Evolutionary conservation across 306 rosid species (phyloP), one percentile per base, ranked within the genome.

Genomic region (Pterocarpus santalinus): DNA sequence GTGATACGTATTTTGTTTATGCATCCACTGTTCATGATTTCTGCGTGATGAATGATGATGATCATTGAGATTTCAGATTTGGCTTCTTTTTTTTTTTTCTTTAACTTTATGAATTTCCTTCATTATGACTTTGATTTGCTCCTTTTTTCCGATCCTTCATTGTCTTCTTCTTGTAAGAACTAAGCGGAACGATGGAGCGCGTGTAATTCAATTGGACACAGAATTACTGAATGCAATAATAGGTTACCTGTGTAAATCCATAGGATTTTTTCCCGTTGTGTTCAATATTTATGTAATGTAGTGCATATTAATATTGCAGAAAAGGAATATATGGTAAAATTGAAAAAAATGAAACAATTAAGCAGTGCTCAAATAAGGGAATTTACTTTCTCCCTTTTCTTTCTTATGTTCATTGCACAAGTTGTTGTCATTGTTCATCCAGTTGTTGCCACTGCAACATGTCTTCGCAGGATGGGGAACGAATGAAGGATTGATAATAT

Each of bases 401-500:
- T 33, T 58, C 1, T 67, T 39, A 10, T 14, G 55, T 35, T 61
- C 7, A 17, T 49, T 14, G 8, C 7, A 38, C 8, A 10, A 62
- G 22, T 80, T 46, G 44, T 69, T 61, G 38, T 53, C 67, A 4
- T 16, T 46, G 33, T 65, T 14, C 39, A n/a, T 47, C 9, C 28
- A 36, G n/a, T 58, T 64, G 17, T 77, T 78, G 46, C 83, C 65
- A 52, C 53, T 17, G 39, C 58, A 74, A n/a, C 49, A 49, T 83
- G 14, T 70, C 41, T n/a, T 76, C 84, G 78, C 87, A 90, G 97
- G 97, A 12, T 90, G 91, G 94, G 94, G 97, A 71, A 89, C 94
- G 32, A 81, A 90, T 79, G 94, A 90, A 82, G 84, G 36, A 8
- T 49, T 86, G 76, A 85, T 92, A 63, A 74, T 89, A 73, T 83